Conservation (phyloP, 768 basidiomycete species). For the Russula sp. region DNA sequence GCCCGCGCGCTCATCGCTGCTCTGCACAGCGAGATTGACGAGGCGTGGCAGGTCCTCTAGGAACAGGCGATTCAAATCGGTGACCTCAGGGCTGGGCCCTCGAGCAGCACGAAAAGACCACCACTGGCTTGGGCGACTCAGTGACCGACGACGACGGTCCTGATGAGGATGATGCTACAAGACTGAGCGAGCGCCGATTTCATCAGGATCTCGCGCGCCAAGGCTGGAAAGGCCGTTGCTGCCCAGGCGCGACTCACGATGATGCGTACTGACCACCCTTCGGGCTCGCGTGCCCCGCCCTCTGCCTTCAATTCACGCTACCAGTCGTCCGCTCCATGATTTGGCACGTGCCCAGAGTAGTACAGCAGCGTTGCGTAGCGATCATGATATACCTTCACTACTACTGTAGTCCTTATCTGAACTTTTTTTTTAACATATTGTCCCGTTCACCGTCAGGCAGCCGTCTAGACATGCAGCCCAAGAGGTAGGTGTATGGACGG, state of each 20-base stretch:
- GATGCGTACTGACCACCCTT: constrained; percentile 3
- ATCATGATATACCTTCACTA: no score
- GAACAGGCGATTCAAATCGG: constrained; percentile 68
- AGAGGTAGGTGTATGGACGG: no score
- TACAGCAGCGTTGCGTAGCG: no score
- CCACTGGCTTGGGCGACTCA: constrained; percentile 17
- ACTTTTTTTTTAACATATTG: no score
- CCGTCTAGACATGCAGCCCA: no score
- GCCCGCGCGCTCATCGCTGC: constrained; percentile 44
- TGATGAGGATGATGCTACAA: constrained; percentile 16
- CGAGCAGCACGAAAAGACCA: neutral
- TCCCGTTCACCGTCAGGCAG: no score
- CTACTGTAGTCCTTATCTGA: no score
- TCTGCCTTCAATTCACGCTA: neutral
- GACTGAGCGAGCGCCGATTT: constrained; percentile 9
- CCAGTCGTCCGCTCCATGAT: neutral
- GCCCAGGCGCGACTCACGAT: constrained; percentile 17
- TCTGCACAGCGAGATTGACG: constrained; percentile 66
- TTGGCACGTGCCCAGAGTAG: no score
- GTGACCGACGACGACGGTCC: constrained; percentile 21
- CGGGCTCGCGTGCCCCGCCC: neutral
- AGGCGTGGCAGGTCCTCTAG: constrained; percentile 77
- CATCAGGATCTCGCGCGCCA: constrained; percentile 21
- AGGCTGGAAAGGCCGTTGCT: constrained; percentile 18
- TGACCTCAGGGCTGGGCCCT: constrained; percentile 41